Evolutionary conservation across 106 monocot species (phyloP).

Genomic region (Phalaenopsis aphrodite): DNA sequence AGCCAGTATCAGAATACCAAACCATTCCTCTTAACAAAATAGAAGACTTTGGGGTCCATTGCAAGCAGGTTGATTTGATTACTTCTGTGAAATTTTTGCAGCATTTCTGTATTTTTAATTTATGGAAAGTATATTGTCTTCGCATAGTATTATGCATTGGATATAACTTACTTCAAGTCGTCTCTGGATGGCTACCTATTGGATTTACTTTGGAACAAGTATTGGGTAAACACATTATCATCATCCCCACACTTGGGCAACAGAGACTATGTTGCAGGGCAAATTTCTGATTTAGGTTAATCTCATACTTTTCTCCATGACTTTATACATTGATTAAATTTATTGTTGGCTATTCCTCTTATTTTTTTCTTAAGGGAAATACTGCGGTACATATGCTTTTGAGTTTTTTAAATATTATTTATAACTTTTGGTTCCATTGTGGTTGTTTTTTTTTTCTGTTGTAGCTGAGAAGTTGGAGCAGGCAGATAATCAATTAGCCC

Average conservation of each 20-base stretch:
- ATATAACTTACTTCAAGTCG: slow-evolving; percentile 98
- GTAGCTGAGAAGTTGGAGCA: slow-evolving; percentile 96
- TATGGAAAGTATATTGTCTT: slow-evolving; percentile 11
- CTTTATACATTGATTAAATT: background rate
- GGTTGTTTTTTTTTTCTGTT: background rate
- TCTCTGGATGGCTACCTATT: slow-evolving; percentile 81
- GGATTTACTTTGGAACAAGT: slow-evolving; percentile 98
- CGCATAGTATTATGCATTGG: slow-evolving; percentile 83
- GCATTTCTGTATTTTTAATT: background rate
- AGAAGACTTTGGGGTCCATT: slow-evolving; percentile 98
- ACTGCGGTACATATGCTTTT: background rate
- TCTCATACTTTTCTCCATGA: background rate
- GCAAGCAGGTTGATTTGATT: slow-evolving; percentile 60
- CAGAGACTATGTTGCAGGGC: slow-evolving; percentile 95
- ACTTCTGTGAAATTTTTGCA: background rate
- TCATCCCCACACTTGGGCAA: slow-evolving; percentile 81
- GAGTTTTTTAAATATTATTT: background rate
- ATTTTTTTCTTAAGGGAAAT: background rate
- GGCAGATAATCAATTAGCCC: slow-evolving; percentile 85
- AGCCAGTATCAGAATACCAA: slow-evolving; percentile 94
- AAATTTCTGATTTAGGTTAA: slow-evolving; percentile 93
- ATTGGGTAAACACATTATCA: slow-evolving; percentile 98
- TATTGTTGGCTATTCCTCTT: background rate
- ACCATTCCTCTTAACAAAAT: slow-evolving; percentile 98
- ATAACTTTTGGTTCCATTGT: background rate